A percentile compares a stretch with the other conserved stretches of the same genome.
Conservation (phyloP, 1,284 basidiomycete genomes). For the Boletus albobrunnescens region DNA sequence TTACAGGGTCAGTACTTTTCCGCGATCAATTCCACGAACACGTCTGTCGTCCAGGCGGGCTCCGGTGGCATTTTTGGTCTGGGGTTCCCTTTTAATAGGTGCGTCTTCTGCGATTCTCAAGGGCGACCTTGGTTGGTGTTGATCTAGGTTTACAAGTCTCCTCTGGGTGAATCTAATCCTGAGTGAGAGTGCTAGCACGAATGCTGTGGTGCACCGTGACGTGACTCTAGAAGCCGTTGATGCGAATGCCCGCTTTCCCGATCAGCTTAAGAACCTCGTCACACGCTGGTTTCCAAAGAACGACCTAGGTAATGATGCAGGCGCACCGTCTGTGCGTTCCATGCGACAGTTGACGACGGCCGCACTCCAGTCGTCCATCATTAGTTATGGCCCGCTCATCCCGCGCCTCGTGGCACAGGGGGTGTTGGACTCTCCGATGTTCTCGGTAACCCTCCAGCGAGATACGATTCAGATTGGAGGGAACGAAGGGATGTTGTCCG, state of each 20-base stretch:
- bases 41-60: slow-evolving; percentile 41
- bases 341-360: slow-evolving; percentile 12
- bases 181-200: slow-evolving; percentile 10
- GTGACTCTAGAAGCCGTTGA: not conserved
- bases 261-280: slow-evolving; percentile 13
- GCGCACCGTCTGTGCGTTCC: slow-evolving; percentile 6
- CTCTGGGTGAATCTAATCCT: slow-evolving; percentile 33
- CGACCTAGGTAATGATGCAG: not conserved
- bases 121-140: not conserved
- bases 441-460: slow-evolving; percentile 47
- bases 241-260: slow-evolving; percentile 4
- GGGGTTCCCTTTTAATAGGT: slow-evolving; percentile 58
- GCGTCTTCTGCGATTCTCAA: not conserved
- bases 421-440: slow-evolving; percentile 37
- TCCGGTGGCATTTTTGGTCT: slow-evolving; percentile 53
- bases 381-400: slow-evolving; percentile 35
- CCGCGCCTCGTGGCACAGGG: slow-evolving; percentile 37
- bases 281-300: slow-evolving; percentile 18
- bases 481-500: slow-evolving; percentile 45
- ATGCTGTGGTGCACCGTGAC: slow-evolving; percentile 1
- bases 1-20: slow-evolving; percentile 46
- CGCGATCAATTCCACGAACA: slow-evolving; percentile 53
- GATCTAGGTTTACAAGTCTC: slow-evolving; percentile 19
- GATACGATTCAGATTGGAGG: slow-evolving; percentile 50
- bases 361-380: slow-evolving; percentile 24